Base-by-base conservation (phyloP, 2,329 filamentous ascomycete species). In the Scolecobasidium constrictum region DNA sequence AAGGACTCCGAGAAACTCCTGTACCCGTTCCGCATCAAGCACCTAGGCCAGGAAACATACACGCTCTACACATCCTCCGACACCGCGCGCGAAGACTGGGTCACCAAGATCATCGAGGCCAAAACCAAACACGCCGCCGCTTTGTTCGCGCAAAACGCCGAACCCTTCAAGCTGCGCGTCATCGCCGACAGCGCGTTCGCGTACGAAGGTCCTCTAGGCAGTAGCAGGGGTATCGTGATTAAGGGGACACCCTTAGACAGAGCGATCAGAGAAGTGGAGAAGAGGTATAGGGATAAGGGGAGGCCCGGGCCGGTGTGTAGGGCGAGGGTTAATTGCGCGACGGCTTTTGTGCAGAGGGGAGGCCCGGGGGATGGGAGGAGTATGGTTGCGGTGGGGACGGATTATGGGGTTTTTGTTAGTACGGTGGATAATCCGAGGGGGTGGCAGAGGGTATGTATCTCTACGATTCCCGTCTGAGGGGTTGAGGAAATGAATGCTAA, bases 1-100 rank as follows among this genome's bases (percentile, higher is more conserved):
- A 83, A 77, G 48, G 85, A 94, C 50, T 81, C 86, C 20, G 69
- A 70, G 56, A 86, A 81, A 59, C 83, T 92, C 36, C 65, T 98
- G 52, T 98, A 88, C 58, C 92, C 93, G 0, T 98, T 98, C 76
- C 81, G 81, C 50, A 78, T 98, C 58, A 95, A 95, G 65, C 92
- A 98, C 64, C 74, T 98, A 16, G 92, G 93, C 11, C 85, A 94
- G 48, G 88, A 94, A 52, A 81, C 86, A 1, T 96, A 95, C 59
- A 94, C 84, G 0, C 68, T 98, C 2, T 96, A 93, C 58, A 88
- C 90, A 0, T 76, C 81, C 4, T 82, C 78, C 2, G 75, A 81
- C 2, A 74, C 81, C 47, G 83, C 80, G 52, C 76, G 92, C 45
- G 72, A 78, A 48, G 86, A 94, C 38, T 98, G 93, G 93, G 94